Evolutionary conservation across 2,329 filamentous ascomycete genomes (phyloP), one percentile per base, ranked within the genome.

Genomic region (Domatiomyces globalis): DNA sequence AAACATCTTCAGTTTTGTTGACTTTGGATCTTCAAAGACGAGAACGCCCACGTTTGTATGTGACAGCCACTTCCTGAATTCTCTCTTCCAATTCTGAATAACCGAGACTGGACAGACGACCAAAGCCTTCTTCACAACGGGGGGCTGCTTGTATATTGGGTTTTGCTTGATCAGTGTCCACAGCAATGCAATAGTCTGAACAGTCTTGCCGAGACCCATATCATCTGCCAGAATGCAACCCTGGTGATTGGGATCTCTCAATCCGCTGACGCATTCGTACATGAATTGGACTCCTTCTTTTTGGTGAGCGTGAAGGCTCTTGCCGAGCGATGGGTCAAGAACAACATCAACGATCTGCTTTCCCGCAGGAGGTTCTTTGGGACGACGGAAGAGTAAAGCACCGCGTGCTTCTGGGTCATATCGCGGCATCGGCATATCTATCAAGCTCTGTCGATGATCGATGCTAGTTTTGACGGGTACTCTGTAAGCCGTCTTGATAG

Each of bases 241-340:
- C 64, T 83, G 76, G 1, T 83, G 82, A 59, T 78, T 78, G 55
- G 76, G 80, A 43, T 73, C 69, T 43, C 80, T 74, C 73, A 85
- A 76, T 4, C 83, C 83, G 83, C 86, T 86, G 0, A 86, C 79
- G 62, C 83, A 85, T 65, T 86, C 83, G 60, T 87, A 87, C 44
- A 87, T 64, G 59, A 87, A 86, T 48, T 77, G 71, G 0, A 86
- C 80, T 19, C 83, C 83, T 60, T 83, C 78, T 12, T 79, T 73
- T 62, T 87, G 83, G 63, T 87, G 83, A 10, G 78, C 75, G 25
- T 82, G 76, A 7, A 87, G 68, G 57, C 80, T 74, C 56, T 77
- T 79, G 6, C 71, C 69, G 15, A 87, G 63, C 9, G 83, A 65
- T 1, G 83, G 83, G 63, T 87, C 83, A 2, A 87, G 73, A 0